A percentile compares a stretch with the other conserved stretches of the same genome.
Evolutionary conservation across 768 basidiomycete genomes (phyloP).

Genomic region (Termitomyces bulborhizus): DNA sequence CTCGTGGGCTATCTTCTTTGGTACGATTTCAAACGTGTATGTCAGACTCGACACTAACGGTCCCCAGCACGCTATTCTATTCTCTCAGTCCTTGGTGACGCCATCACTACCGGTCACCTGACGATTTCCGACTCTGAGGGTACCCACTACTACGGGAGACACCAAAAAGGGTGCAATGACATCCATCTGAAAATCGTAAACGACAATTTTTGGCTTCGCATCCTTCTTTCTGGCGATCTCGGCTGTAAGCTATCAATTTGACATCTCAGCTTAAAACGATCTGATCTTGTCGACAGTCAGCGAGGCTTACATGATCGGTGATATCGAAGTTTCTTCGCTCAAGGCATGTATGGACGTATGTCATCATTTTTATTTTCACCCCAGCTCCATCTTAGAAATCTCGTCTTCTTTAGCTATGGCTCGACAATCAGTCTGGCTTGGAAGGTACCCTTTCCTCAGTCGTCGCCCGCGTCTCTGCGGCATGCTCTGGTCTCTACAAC

Average conservation of each 20-base stretch:
- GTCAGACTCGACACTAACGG: conserved; percentile 4
- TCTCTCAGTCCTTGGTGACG: conserved; percentile 49
- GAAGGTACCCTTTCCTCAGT: conserved; percentile 50
- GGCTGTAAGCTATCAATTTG: conserved; percentile 43
- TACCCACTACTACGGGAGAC: conserved; percentile 50
- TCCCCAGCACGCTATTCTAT: conserved; percentile 53
- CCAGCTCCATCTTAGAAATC: conserved; percentile 1
- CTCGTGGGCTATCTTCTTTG: conserved; percentile 45
- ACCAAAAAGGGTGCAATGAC: conserved; percentile 54
- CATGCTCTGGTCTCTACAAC: conserved; percentile 59
- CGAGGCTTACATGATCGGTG: conserved; percentile 72
- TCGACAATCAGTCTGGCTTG: conserved; percentile 60
- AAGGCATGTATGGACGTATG: conserved; percentile 59
- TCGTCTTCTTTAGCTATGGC: conserved; percentile 44
- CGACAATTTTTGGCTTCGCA: conserved; percentile 63
- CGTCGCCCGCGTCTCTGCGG: conserved; percentile 49
- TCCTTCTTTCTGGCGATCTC: conserved; percentile 60
- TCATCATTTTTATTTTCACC: conserved; percentile 11
- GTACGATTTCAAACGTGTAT: conserved; percentile 22
- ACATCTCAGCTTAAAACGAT: conserved; percentile 5
- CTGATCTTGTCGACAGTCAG: conserved; percentile 41
- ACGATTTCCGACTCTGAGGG: conserved; percentile 59
- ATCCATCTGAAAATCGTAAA: conserved; percentile 52
- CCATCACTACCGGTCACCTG: conserved; percentile 53
- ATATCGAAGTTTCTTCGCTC: conserved; percentile 54